These are phyloP conservation scores for Mesotaenium endlicherianum DNA, from an alignment of 139 green algal species.

Conservation along the genomic window DNA sequence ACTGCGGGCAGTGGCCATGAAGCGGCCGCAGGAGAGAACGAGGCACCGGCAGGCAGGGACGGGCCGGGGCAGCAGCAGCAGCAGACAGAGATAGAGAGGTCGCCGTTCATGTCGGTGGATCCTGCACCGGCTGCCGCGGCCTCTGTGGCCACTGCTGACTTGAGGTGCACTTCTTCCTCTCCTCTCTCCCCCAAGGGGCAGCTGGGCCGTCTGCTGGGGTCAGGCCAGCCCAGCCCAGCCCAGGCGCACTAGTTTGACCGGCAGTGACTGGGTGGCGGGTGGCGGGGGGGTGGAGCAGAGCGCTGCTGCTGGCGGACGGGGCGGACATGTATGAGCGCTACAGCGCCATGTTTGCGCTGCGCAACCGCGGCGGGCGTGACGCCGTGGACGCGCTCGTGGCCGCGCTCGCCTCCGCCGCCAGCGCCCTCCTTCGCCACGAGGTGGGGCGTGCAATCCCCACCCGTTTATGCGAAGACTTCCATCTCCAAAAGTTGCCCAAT, in stretches of 20 bases:
- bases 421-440: conserved; percentile 57
- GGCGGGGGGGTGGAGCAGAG: neutral
- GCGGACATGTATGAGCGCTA: conserved; percentile 86
- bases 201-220: neutral
- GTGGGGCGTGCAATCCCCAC: neutral
- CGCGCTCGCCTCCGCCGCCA: conserved; percentile 6
- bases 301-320: conserved; percentile 71
- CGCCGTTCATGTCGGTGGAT: conserved; percentile 85
- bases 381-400: conserved; percentile 70
- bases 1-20: too few species aligned
- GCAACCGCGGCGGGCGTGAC: conserved; percentile 77
- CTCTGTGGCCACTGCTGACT: neutral
- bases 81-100: conserved; percentile 45
- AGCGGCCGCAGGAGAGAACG: too few species aligned
- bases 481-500: neutral
- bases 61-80: conserved; percentile 38
- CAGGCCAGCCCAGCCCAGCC: too few species aligned
- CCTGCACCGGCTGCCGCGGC: conserved; percentile 78
- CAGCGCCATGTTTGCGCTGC: conserved; percentile 90
- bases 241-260: neutral
- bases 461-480: neutral
- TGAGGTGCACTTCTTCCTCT: conserved; percentile 10
- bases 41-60: neutral
- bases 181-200: neutral
- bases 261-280: neutral